Conservation (phyloP, 495 filamentous ascomycete species). For the Penicillium riverlandense region DNA sequence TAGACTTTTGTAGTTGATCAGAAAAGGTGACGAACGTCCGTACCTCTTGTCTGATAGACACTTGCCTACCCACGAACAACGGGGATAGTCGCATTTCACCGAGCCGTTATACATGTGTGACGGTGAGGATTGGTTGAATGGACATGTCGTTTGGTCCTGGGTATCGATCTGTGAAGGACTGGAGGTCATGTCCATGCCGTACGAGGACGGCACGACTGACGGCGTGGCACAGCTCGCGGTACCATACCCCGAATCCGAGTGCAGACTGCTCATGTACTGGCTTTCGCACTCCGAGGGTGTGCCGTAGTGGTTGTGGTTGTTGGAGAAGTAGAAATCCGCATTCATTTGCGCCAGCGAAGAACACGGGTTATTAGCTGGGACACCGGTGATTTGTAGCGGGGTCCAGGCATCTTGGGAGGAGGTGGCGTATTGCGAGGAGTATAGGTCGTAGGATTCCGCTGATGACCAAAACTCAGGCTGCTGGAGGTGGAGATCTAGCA, state of each 20-base stretch:
- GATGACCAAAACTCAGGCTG: slow-evolving; percentile 1
- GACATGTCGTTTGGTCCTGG: slow-evolving; percentile 10
- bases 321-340: slow-evolving; percentile 17
- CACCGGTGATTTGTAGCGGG: slow-evolving; percentile 28
- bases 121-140: slow-evolving; percentile 3
- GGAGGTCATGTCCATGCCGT: slow-evolving; percentile 20
- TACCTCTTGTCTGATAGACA: slow-evolving; percentile 38
- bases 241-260: slow-evolving; percentile 59
- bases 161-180: slow-evolving; percentile 18
- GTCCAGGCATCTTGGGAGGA: slow-evolving; percentile 35
- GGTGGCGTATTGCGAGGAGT: slow-evolving; percentile 17
- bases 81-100: slow-evolving; percentile 27
- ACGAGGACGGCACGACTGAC: slow-evolving; percentile 32
- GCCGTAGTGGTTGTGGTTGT: slow-evolving; percentile 25
- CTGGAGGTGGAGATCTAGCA: slow-evolving; percentile 22
- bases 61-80: slow-evolving; percentile 33
- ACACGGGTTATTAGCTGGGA: slow-evolving; percentile 8
- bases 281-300: slow-evolving; percentile 50
- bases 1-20: not conserved
- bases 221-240: slow-evolving; percentile 40
- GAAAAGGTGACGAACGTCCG: not conserved
- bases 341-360: slow-evolving; percentile 13
- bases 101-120: slow-evolving; percentile 12
- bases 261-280: slow-evolving; percentile 35
- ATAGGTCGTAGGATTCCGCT: slow-evolving; percentile 9